Percentiles rank a stretch among this genome's conserved stretches.
Evolutionary conservation across 495 filamentous ascomycete genomes (phyloP).

Genomic region (Aspergillus asperescens): DNA sequence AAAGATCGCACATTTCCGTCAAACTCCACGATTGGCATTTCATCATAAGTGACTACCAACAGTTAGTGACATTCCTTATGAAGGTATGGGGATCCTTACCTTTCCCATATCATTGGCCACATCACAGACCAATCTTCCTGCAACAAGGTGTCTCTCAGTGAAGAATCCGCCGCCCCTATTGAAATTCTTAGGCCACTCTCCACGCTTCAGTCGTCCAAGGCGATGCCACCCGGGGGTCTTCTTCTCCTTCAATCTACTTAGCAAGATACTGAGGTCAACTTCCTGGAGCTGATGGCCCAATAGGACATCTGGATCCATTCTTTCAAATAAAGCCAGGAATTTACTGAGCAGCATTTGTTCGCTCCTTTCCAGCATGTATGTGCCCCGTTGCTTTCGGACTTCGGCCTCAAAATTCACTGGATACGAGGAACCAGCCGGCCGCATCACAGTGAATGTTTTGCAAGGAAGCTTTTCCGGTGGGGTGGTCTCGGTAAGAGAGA

Average conservation of each 20-base stretch:
- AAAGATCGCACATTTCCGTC: constrained; percentile 92
- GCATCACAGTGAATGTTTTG: constrained; percentile 85
- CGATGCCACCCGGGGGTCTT: constrained; percentile 91
- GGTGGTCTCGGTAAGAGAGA: constrained; percentile 82
- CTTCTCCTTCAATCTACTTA: constrained; percentile 81
- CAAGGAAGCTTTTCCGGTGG: constrained; percentile 81
- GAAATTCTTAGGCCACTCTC: constrained; percentile 82
- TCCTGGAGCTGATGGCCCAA: constrained; percentile 96
- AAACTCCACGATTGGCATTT: constrained; percentile 98
- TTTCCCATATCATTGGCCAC: constrained; percentile 95
- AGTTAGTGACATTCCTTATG: constrained; percentile 24
- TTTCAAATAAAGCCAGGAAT: constrained; percentile 82
- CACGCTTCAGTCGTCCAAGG: constrained; percentile 77
- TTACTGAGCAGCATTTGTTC: constrained; percentile 78
- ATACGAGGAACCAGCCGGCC: constrained; percentile 68
- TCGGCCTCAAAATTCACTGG: constrained; percentile 81
- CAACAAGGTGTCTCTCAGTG: constrained; percentile 80
- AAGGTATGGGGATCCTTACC: constrained; percentile 27
- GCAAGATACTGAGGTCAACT: constrained; percentile 86
- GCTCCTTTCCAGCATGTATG: constrained; percentile 71
- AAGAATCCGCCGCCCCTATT: constrained; percentile 87
- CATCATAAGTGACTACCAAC: constrained; percentile 71
- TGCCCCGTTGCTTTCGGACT: constrained; percentile 62
- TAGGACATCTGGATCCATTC: constrained; percentile 86
- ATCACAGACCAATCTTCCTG: constrained; percentile 89